Conservation (phyloP, 106 monocot species). For the Dactylorhiza incarnata region DNA sequence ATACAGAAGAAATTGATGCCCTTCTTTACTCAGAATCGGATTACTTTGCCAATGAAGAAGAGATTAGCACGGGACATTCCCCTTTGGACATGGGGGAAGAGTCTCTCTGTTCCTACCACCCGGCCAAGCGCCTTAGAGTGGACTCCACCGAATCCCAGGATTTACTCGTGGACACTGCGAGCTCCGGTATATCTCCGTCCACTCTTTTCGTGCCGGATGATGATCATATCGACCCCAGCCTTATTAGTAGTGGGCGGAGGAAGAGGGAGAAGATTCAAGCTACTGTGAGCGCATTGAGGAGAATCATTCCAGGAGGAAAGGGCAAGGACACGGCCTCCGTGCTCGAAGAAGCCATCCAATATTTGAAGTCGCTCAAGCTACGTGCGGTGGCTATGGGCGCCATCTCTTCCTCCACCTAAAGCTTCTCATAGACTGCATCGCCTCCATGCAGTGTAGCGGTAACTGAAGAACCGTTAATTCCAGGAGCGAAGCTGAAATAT, state of each 20-base stretch:
- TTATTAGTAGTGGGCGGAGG: neutral
- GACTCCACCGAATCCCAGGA: constrained; percentile 13
- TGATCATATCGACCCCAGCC: neutral
- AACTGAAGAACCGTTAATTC: neutral
- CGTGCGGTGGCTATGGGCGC: constrained; percentile 22
- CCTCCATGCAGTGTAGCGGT: neutral
- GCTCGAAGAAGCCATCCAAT: constrained; percentile 66
- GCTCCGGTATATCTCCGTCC: constrained; percentile 13
- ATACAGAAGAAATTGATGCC: constrained; percentile 78
- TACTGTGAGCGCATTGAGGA: constrained; percentile 39
- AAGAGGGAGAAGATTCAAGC: constrained; percentile 54
- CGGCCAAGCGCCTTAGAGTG: constrained; percentile 42
- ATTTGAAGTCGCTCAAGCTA: constrained; percentile 55
- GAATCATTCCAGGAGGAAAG: constrained; percentile 55
- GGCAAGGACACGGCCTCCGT: constrained; percentile 49
- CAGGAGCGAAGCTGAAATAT: too few species aligned
- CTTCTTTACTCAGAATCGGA: constrained; percentile 72
- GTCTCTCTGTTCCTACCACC: constrained; percentile 15
- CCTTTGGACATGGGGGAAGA: constrained; percentile 21
- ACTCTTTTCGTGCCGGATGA: neutral
- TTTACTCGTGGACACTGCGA: constrained; percentile 61
- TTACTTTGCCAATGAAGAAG: constrained; percentile 31
- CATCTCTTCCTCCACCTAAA: neutral
- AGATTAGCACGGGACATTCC: constrained; percentile 43
- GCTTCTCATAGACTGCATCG: neutral